Percentiles rank a stretch among this genome's conserved stretches.
Evolutionary conservation across 208 protist species (phyloP).

Genomic region (Blechomonas ayalai): DNA sequence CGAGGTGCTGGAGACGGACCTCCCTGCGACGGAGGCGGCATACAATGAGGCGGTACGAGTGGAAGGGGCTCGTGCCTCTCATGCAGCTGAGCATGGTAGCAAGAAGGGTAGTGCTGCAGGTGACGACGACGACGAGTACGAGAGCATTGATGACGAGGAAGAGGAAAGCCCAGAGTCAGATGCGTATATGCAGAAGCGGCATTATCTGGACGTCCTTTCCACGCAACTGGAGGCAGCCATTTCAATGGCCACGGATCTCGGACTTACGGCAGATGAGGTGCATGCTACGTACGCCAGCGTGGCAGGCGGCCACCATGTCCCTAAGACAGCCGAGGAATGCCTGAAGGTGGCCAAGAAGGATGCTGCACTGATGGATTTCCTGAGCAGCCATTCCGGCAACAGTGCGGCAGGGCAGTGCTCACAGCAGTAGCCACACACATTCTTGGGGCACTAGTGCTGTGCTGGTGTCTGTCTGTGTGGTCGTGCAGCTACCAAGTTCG

Average conservation of each 20-base stretch:
- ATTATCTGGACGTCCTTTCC: conserved; percentile 12
- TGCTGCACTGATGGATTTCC: neutral
- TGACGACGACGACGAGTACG: conserved; percentile 13
- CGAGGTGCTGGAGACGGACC: conserved; percentile 14
- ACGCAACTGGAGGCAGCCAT: conserved; percentile 18
- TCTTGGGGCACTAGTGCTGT: too few species aligned
- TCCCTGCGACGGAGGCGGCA: conserved; percentile 11
- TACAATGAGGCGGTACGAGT: conserved; percentile 23
- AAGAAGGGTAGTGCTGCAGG: neutral
- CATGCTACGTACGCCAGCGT: conserved; percentile 2
- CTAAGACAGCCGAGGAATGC: conserved; percentile 7
- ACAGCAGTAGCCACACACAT: conserved; percentile 2
- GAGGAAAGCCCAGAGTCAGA: conserved; percentile 10
- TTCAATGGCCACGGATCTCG: conserved; percentile 7
- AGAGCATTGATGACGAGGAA: conserved; percentile 14
- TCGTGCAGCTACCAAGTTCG: too few species aligned
- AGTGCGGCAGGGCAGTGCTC: neutral
- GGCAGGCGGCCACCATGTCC: conserved; percentile 1
- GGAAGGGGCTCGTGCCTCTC: conserved; percentile 8
- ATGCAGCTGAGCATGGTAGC: neutral
- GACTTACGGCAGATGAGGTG: conserved; percentile 8
- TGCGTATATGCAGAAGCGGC: conserved; percentile 5
- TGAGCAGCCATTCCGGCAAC: conserved; percentile 2
- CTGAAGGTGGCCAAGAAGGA: conserved; percentile 1
- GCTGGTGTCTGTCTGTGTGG: too few species aligned